Base-by-base conservation (phyloP, 2,329 filamentous ascomycete genomes). In the Exophiala oligosperma region DNA sequence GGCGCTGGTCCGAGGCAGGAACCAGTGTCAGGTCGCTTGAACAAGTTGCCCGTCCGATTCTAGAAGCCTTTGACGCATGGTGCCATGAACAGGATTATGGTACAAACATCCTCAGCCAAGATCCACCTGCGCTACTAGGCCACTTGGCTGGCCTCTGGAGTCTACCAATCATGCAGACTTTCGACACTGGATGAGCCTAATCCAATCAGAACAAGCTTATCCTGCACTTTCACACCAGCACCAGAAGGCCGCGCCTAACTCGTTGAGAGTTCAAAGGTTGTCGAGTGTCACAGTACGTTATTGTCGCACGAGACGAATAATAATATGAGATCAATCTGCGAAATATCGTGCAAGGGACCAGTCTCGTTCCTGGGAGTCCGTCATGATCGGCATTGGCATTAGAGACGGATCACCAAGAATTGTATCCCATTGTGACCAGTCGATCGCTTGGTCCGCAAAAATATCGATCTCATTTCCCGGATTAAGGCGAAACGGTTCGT, bases 1-100 rank as follows among this genome's bases (percentile, higher is more conserved):
- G 47, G n/a, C 47, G 47, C 9, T 49, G 47, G 47, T 21, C 47
- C 7, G 47, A 49, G 47, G 35, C 47, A 17, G 47, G 29, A 32
- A 12, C 24, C 17, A 49, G 47, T 29, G 47, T 49, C 7, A 12
- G 47, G 14, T 14, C 11, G 14, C 47, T 49, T 8, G 47, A 49
- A 49, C 8, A 12, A 11, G 47, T 29, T 3, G 11, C 47, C 3
- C 2, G 47, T 14, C 47, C 21, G 12, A 21, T 49, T 28, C 21
- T 32, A 2, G 47, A 28, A 12, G 47, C 7, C 3, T 49, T 49
- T 32, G 35, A 51, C 14, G n/a, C 26, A 28, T 28, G 26, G 26
- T 7, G 26, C 26, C 26, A 28, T 28, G 26, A 28, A 28, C 26
- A 7, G 26, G 26, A 28, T 7, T 28, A 28, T 28, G 4, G 7